Evolutionary conservation across 2,329 filamentous ascomycete genomes (phyloP).

Genomic region (Mariannaea elegans): DNA sequence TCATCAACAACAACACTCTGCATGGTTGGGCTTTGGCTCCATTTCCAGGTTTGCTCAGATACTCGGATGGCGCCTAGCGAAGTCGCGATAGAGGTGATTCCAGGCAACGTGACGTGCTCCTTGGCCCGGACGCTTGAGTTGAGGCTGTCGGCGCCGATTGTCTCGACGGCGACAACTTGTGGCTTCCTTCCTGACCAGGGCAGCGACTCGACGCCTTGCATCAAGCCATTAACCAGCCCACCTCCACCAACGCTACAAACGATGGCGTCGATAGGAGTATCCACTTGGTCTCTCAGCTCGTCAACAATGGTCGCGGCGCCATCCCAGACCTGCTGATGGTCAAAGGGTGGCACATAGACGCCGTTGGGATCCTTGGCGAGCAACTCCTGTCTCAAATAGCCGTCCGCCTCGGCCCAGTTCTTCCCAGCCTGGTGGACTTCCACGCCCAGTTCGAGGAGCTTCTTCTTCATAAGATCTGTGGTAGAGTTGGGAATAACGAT

Average conservation of each 20-base stretch:
- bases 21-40: slow-evolving; percentile 57
- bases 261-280: slow-evolving; percentile 69
- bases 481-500: slow-evolving; percentile 77
- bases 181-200: slow-evolving; percentile 47
- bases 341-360: slow-evolving; percentile 76
- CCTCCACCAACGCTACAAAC: slow-evolving; percentile 85
- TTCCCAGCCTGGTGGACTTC: slow-evolving; percentile 74
- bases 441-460: slow-evolving; percentile 73
- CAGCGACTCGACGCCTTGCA: slow-evolving; percentile 69
- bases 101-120: slow-evolving; percentile 68
- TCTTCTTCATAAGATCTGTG: slow-evolving; percentile 74
- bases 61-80: slow-evolving; percentile 80
- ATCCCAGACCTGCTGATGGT: slow-evolving; percentile 73
- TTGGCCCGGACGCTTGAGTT: slow-evolving; percentile 66
- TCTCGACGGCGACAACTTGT: slow-evolving; percentile 78
- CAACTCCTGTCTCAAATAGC: slow-evolving; percentile 67
- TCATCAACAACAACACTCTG: slow-evolving; percentile 50
- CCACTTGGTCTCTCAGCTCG: slow-evolving; percentile 54
- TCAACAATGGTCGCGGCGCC: slow-evolving; percentile 69
- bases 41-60: slow-evolving; percentile 72
- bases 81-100: slow-evolving; percentile 79
- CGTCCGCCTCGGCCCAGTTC: slow-evolving; percentile 75
- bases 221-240: slow-evolving; percentile 79
- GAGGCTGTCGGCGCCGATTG: slow-evolving; percentile 76
- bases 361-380: slow-evolving; percentile 60